A percentile compares a stretch with the other conserved stretches of the same genome.
Conservation (phyloP, 345 rosid species). For the Linum lewisii region DNA sequence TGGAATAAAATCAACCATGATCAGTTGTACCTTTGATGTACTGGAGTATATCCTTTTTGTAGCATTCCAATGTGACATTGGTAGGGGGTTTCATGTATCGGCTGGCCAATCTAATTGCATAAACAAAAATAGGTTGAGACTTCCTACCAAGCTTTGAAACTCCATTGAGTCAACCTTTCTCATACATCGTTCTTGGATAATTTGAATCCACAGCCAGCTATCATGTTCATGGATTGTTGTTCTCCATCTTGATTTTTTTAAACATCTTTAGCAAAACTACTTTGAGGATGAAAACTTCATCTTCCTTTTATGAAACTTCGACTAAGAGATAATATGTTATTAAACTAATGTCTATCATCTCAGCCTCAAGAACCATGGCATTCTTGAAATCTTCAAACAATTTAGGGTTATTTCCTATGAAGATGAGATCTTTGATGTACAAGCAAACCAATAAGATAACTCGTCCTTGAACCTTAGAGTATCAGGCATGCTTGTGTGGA, state of each 20-base stretch:
- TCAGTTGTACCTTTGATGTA: background rate
- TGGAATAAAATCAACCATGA: background rate
- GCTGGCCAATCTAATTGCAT: background rate
- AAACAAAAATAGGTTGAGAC: constrained; percentile 4
- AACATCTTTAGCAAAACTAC: constrained; percentile 6
- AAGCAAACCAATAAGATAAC: background rate
- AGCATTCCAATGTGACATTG: background rate
- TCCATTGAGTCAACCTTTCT: background rate
- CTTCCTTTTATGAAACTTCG: background rate
- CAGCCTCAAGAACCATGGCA: background rate
- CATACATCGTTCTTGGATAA: background rate
- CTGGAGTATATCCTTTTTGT: background rate
- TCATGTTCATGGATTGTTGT: background rate
- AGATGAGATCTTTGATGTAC: constrained; percentile 10
- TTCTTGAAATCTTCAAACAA: constrained; percentile 7
- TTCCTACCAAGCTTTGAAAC: constrained; percentile 2
- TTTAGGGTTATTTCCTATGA: background rate
- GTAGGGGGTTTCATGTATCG: background rate
- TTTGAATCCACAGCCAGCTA: background rate
- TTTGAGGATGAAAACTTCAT: constrained; percentile 4
- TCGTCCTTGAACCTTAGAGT: background rate
- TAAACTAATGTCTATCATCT: constrained; percentile 6
- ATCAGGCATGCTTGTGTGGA: background rate
- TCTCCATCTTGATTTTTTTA: background rate
- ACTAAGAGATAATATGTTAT: constrained; percentile 2